Evolutionary conservation across 441 rosid species (phyloP), one percentile per base, ranked within the genome.

Genomic region (Brassica balearica): DNA sequence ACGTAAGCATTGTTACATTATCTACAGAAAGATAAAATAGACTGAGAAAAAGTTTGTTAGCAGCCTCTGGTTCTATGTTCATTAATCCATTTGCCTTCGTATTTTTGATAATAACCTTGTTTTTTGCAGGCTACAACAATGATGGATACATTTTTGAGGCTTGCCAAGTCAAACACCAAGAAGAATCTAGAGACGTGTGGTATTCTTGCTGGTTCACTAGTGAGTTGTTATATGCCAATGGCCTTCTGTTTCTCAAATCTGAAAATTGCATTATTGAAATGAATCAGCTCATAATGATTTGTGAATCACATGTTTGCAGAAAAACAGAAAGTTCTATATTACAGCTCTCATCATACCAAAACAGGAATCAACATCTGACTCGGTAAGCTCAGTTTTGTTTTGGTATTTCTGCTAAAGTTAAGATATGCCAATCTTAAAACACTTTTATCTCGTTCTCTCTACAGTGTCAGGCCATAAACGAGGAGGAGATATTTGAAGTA

Each of bases 401-500:
- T 48, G 14, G 34, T 71, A 23, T 71, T 2, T 51, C 0, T 3
- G 72, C 43, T 3, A 2, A 38, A 32, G 62, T 55, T 41, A n/a
- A 34, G 48, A 3, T 29, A 3, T 8, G 68, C 48, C 23, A 32
- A 64, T 32, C 48, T 32, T 4, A 34, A 34, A 36, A 64, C 51
- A 65, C 38, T 67, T 32, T 53, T 58, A 17, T n/a, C 65, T 25
- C 55, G 53, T 46, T 68, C 77, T 77, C 2, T 76, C 7, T 51
- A 32, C 87, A 96, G 97, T 96, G 99, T 82, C 99, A 93, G 80
- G 73, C 98, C 11, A 96, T 97, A 84, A 92, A 93, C 81, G 99
- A 96, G 84, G 99, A 96, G 81, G 99, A 96, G 73, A 93, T 93
- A 86, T 96, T 96, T 85, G 99, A 93, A 87, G 97, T 86, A 69